A percentile compares a stretch with the other conserved stretches of the same genome.
Evolutionary conservation across 2,329 filamentous ascomycete genomes (phyloP).

Genomic region (Fusarium tanahbumbuense): DNA sequence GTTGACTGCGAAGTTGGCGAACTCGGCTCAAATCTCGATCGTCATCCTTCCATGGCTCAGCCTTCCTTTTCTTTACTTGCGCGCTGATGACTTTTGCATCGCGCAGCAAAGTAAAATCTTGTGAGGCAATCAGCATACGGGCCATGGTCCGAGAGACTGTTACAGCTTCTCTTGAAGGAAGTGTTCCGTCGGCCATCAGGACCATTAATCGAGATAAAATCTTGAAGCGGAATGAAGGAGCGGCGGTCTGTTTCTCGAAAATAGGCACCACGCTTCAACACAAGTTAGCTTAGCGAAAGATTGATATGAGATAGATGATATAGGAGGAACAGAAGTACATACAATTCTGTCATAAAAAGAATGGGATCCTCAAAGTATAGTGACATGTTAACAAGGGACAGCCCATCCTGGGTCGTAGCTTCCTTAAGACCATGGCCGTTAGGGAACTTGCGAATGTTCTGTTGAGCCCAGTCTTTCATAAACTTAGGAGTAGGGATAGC

Average conservation of each 20-base stretch:
- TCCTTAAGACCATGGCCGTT: not conserved
- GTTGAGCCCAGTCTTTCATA: slow-evolving; percentile 28
- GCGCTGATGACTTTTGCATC: not conserved
- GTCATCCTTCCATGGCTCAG: not conserved
- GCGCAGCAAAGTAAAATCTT: not conserved
- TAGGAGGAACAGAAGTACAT: not conserved
- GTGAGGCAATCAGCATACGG: not conserved
- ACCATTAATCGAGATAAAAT: slow-evolving; percentile 15
- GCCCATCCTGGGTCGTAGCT: slow-evolving; percentile 17
- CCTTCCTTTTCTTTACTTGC: not conserved
- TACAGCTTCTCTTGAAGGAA: not conserved
- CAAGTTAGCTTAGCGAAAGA: slow-evolving; percentile 2
- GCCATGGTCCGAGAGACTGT: not conserved
- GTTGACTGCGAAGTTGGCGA: not conserved
- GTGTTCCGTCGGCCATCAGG: not conserved
- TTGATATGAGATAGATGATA: too few species aligned
- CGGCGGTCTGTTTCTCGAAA: not conserved
- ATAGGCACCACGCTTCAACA: slow-evolving; percentile 10
- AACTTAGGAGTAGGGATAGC: not conserved
- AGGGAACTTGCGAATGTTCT: not conserved
- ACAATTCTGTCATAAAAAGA: slow-evolving; percentile 19
- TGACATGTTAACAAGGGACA: slow-evolving; percentile 23
- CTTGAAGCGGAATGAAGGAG: slow-evolving; percentile 13
- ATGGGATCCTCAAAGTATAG: slow-evolving; percentile 27
- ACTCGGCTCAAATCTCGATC: not conserved